Conservation (phyloP, 192 early-diverging fungal genomes). For the Borealophlyctis nickersoniae region DNA sequence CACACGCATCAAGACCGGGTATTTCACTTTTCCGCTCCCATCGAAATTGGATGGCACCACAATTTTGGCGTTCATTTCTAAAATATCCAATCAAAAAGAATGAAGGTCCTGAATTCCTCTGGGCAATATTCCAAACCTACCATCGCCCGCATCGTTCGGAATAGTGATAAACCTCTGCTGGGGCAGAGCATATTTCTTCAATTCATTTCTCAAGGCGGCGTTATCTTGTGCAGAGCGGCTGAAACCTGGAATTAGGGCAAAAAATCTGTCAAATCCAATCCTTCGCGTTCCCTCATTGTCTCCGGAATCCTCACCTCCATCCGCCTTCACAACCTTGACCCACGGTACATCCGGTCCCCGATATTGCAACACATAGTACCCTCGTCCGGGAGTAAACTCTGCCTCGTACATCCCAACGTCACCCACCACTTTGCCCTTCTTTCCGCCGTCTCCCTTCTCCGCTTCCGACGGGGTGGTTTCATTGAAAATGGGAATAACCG, state of each 20-base stretch:
- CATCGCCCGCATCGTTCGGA: no score
- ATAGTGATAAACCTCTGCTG: slow-evolving; percentile 44
- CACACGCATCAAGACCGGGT: slow-evolving; percentile 84
- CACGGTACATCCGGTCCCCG: slow-evolving; percentile 81
- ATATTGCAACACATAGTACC: slow-evolving; percentile 76
- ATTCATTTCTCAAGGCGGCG: slow-evolving; percentile 33
- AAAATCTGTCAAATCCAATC: no score
- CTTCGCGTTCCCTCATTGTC: no score
- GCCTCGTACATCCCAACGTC: slow-evolving; percentile 64
- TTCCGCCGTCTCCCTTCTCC: no score
- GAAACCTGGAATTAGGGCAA: no score
- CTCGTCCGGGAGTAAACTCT: slow-evolving; percentile 67
- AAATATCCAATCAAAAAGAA: no score
- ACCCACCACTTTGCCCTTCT: slow-evolving; percentile 24
- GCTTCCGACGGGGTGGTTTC: slow-evolving; percentile 1
- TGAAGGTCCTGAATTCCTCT: no score
- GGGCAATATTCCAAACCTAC: no score
- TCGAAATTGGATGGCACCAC: slow-evolving; percentile 80
- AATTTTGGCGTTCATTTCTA: slow-evolving; percentile 78
- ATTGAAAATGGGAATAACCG: no score
- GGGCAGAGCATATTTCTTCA: slow-evolving; percentile 62
- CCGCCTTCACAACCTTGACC: slow-evolving; percentile 43
- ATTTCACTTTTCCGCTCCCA: slow-evolving; percentile 46
- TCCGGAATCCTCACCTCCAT: no score
- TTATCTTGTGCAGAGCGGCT: no score